These are phyloP conservation scores for Viridothelium virens DNA, from an alignment of 495 filamentous ascomycete genomes.

Conservation along the genomic window DNA sequence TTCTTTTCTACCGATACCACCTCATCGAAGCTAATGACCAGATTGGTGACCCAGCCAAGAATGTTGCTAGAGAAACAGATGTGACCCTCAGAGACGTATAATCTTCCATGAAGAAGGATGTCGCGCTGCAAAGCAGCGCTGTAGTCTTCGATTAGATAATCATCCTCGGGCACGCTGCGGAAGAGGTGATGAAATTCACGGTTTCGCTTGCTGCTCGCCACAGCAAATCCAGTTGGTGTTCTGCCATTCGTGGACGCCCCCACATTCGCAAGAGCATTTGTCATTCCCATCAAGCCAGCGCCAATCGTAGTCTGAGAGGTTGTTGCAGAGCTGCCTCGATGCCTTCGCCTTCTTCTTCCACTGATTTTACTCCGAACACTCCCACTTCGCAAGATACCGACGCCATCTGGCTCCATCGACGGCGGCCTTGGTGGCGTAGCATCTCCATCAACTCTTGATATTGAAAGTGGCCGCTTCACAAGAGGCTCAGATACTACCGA, in stretches of 20 bases:
- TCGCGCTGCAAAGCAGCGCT: constrained; percentile 93
- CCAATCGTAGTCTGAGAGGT: constrained; percentile 60
- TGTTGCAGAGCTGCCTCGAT: constrained; percentile 80
- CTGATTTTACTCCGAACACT: constrained; percentile 77
- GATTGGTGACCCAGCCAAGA: constrained; percentile 90
- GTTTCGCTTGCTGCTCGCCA: constrained; percentile 92
- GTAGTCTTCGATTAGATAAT: constrained; percentile 97
- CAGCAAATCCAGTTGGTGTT: constrained; percentile 87
- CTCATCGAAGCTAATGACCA: constrained; percentile 97
- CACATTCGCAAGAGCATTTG: constrained; percentile 58
- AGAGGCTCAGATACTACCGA: constrained; percentile 16
- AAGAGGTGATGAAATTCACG: constrained; percentile 90
- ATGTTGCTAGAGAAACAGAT: constrained; percentile 99
- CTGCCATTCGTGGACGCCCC: constrained; percentile 50
- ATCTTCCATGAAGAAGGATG: constrained; percentile 85
- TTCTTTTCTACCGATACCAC: constrained; percentile 95
- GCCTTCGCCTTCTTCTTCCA: constrained; percentile 48
- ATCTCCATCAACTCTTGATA: constrained; percentile 29
- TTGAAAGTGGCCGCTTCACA: constrained; percentile 26
- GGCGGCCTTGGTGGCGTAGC: constrained; percentile 42
- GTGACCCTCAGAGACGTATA: constrained; percentile 95
- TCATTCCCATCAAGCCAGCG: constrained; percentile 58
- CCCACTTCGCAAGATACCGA: constrained; percentile 58
- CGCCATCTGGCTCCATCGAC: constrained; percentile 62
- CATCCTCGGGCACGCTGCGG: constrained; percentile 93